Base-by-base conservation (phyloP, 2,329 filamentous ascomycete genomes). In the Curvularia sp. region DNA sequence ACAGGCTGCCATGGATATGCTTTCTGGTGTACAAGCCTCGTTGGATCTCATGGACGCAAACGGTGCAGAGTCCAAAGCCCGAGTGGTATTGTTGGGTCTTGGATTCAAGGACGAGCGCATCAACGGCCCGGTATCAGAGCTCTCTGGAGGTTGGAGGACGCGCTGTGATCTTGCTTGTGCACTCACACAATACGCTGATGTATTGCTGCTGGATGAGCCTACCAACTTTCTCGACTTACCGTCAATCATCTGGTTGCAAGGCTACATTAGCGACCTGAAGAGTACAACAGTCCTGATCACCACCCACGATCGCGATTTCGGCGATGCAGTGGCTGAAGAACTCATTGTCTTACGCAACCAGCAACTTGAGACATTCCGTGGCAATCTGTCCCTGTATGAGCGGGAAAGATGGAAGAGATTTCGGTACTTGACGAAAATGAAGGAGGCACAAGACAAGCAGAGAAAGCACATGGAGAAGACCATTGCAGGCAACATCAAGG, bases 201-300 rank as follows among this genome's bases (percentile, higher is more conserved):
- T 96, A 2, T 81, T 96, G 57, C 88, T 96, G 49, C 85, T 96
- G 2, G 92, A 96, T 73, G 92, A 96, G 72, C 92, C 92, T 0
- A 96, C 92, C 32, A 96, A 96, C 71, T 96, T 92, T 71, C 83
- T 96, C 1, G 92, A 96, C 69, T 80, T 96, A 0, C 83, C 93
- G 0, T 91, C 90, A 1, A 93, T 96, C 56, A 86, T 96, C 55
- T 96, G 92, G 91, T 81, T 97, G 1, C 89, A 96, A 71, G 84
- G 84, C 12, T 89, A 93, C 70, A 84, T 96, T 9, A 79, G 79
- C 51, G 80, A 84, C 36, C 79, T 83, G 3, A 83, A 86, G 19
- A 75, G 74, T 0, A 85, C 82, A 0, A 95, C 91, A 0, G 82
- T 95, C 1, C 81, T 96, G 15, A 80, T 95, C 1, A 91, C 95